Conservation (phyloP, 2,329 filamentous ascomycete genomes). For the Ophiobolus disseminans region DNA sequence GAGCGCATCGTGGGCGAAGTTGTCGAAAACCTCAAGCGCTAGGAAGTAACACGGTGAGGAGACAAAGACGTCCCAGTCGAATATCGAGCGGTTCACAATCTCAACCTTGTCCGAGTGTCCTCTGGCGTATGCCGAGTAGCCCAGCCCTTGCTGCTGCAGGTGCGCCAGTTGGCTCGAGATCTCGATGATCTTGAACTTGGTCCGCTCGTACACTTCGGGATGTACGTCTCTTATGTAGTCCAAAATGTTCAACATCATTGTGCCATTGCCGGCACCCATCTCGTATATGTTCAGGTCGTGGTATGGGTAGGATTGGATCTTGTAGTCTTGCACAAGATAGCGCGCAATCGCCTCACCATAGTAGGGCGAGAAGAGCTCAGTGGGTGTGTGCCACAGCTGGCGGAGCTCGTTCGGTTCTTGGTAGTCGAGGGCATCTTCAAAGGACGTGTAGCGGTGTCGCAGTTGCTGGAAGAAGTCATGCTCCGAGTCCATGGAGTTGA, state of each 20-base stretch:
- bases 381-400: conserved; percentile 98
- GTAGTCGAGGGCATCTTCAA: conserved; percentile 86
- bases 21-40: conserved; percentile 97
- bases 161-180: conserved; percentile 83
- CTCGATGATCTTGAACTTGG: conserved; percentile 94
- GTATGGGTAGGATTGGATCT: conserved; percentile 91
- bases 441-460: conserved; percentile 81
- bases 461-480: conserved; percentile 81
- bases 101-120: conserved; percentile 87
- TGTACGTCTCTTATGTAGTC: conserved; percentile 93
- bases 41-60: conserved; percentile 96
- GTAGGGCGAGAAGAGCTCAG: conserved; percentile 93
- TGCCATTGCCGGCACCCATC: conserved; percentile 96
- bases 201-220: conserved; percentile 91
- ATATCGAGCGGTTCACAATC: conserved; percentile 93
- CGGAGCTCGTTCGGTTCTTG: conserved; percentile 75
- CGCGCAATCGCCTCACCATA: conserved; percentile 98
- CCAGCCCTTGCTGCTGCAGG: conserved; percentile 76
- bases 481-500: conserved; percentile 80
- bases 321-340: conserved; percentile 95
- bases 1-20: conserved; percentile 93
- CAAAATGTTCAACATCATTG: conserved; percentile 96
- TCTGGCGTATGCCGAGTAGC: conserved; percentile 68
- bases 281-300: conserved; percentile 98
- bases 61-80: conserved; percentile 90